Conservation (phyloP, 495 filamentous ascomycete species). For the Penicillium simplicissimum region DNA sequence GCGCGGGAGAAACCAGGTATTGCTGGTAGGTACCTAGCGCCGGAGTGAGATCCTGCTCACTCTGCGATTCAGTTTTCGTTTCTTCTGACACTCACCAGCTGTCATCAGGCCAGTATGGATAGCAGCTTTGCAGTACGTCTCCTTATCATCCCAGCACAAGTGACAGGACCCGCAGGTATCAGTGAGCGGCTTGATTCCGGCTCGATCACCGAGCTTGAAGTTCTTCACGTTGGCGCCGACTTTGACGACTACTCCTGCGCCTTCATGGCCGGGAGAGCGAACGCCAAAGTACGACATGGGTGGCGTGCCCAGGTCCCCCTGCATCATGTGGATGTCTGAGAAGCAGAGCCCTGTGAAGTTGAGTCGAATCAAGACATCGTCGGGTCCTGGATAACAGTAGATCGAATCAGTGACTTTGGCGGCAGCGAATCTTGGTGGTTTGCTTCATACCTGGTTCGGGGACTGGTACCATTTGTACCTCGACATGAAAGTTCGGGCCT, state of each 20-base stretch:
- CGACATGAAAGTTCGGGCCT: slow-evolving; percentile 53
- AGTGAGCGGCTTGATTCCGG: slow-evolving; percentile 57
- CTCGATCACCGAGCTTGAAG: slow-evolving; percentile 59
- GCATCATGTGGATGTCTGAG: slow-evolving; percentile 53
- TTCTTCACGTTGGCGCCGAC: slow-evolving; percentile 52
- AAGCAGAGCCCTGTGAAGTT: slow-evolving; percentile 51
- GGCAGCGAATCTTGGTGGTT: neutral
- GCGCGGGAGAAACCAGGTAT: slow-evolving; percentile 62
- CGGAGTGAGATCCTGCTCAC: neutral
- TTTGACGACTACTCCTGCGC: slow-evolving; percentile 56
- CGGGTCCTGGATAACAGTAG: slow-evolving; percentile 34
- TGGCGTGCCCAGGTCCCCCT: slow-evolving; percentile 45
- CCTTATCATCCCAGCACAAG: slow-evolving; percentile 47
- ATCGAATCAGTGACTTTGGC: too few species aligned
- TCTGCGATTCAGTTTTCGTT: too few species aligned
- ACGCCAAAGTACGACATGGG: slow-evolving; percentile 49
- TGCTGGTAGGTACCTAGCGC: slow-evolving; percentile 63
- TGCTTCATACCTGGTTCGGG: slow-evolving; percentile 48
- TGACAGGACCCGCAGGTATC: slow-evolving; percentile 54
- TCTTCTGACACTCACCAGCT: slow-evolving; percentile 24
- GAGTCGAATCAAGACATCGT: slow-evolving; percentile 49
- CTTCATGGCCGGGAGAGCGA: slow-evolving; percentile 57
- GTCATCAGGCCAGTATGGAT: slow-evolving; percentile 39
- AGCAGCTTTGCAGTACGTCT: slow-evolving; percentile 41
- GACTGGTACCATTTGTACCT: slow-evolving; percentile 53